These are phyloP conservation scores for Stropharia rugosoannulata DNA, from an alignment of 768 basidiomycete genomes.

Conservation along the genomic window DNA sequence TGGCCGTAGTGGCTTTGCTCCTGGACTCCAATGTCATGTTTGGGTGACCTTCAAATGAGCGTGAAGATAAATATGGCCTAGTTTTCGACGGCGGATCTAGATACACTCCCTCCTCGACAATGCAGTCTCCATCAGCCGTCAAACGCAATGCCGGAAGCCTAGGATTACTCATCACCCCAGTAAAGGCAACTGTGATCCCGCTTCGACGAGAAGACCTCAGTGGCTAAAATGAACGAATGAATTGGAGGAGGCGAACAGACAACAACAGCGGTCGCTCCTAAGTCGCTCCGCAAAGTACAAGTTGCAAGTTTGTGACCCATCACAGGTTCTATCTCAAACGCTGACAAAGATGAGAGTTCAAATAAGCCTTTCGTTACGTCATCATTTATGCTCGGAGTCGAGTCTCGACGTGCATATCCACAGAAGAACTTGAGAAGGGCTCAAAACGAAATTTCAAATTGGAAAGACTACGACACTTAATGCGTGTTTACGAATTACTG, in stretches of 20 bases:
- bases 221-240: neutral
- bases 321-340: conserved; percentile 32
- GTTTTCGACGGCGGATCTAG: conserved; percentile 45
- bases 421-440: too few relatives aligned
- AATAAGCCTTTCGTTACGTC: conserved; percentile 4
- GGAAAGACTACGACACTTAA: too few relatives aligned
- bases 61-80: conserved; percentile 64
- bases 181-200: neutral
- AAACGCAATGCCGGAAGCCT: conserved; percentile 52
- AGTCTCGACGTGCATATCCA: too few relatives aligned
- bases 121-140: conserved; percentile 41
- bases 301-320: neutral
- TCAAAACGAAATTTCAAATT: too few relatives aligned
- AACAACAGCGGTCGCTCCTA: too few relatives aligned
- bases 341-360: conserved; percentile 26
- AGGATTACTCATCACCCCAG: conserved; percentile 31
- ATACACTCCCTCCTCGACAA: conserved; percentile 43
- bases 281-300: too few relatives aligned
- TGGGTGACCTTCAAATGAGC: conserved; percentile 33
- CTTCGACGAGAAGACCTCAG: neutral
- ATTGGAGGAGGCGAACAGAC: too few relatives aligned
- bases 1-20: neutral
- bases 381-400: neutral
- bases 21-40: conserved; percentile 8
- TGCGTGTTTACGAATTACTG: too few relatives aligned